Conservation (phyloP, 2,329 filamentous ascomycete genomes). For the Diplodia seriata region DNA sequence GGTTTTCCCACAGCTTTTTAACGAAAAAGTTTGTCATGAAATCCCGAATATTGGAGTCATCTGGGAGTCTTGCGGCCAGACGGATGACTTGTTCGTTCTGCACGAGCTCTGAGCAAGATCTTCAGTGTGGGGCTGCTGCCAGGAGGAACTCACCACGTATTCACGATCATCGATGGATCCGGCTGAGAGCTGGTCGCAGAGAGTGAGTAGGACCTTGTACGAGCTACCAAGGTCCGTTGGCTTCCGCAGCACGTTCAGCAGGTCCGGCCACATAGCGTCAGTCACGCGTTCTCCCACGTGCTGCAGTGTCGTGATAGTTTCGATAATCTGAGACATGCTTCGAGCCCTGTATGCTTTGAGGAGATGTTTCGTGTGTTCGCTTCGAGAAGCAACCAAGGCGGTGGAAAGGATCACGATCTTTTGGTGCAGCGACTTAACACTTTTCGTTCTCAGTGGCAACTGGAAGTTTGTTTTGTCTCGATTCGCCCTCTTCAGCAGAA, state of each 20-base stretch:
- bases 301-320: neutral
- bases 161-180: slow-evolving; percentile 8
- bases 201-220: neutral
- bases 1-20: slow-evolving; percentile 46
- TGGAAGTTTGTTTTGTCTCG: neutral
- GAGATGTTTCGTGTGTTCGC: neutral
- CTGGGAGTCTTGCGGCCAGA: slow-evolving; percentile 7
- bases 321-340: neutral
- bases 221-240: neutral
- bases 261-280: neutral
- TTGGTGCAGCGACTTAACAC: neutral
- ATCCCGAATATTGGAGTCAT: neutral
- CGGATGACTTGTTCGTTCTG: slow-evolving; percentile 15
- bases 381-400: neutral
- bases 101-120: neutral
- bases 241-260: neutral
- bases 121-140: too few relatives aligned
- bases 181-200: neutral
- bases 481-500: neutral
- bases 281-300: too few relatives aligned
- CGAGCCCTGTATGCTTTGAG: neutral
- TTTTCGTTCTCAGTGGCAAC: neutral
- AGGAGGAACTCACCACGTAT: neutral
- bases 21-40: slow-evolving; percentile 37
- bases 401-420: neutral